These are phyloP conservation scores for Pestalotiopsis sp. DNA, from an alignment of 2,329 filamentous ascomycete species.

Conservation along the genomic window DNA sequence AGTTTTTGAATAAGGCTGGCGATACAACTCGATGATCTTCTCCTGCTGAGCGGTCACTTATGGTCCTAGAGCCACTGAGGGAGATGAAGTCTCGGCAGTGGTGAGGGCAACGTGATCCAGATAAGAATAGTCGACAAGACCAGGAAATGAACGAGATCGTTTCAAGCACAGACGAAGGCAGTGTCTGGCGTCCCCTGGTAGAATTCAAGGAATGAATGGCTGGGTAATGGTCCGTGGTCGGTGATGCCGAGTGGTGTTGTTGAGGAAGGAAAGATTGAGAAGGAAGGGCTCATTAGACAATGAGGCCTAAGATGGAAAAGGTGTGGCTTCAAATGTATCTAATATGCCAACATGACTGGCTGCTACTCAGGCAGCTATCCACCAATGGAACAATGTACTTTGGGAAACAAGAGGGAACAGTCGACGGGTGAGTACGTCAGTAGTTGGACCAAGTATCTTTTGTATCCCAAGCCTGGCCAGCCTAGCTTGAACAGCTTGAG, in stretches of 20 bases:
- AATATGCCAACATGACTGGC: slow-evolving; percentile 50
- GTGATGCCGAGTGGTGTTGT: not conserved
- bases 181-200: not conserved
- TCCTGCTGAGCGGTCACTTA: not conserved
- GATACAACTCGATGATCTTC: not conserved
- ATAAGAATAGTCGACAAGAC: not conserved
- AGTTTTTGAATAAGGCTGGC: slow-evolving; percentile 9
- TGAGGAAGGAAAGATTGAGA: slow-evolving; percentile 18
- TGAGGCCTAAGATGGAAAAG: slow-evolving; percentile 36
- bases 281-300: slow-evolving; percentile 22
- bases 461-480: slow-evolving; percentile 33
- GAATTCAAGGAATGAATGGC: not conserved
- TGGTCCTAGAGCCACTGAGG: not conserved
- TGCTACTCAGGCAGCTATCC: slow-evolving; percentile 30
- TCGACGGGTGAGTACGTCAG: slow-evolving; percentile 40
- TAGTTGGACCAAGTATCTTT: slow-evolving; percentile 40
- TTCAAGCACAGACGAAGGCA: not conserved
- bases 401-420: slow-evolving; percentile 29
- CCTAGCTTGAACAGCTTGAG: slow-evolving; percentile 36
- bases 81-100: not conserved
- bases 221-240: not conserved
- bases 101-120: not conserved
- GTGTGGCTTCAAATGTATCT: slow-evolving; percentile 41
- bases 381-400: slow-evolving; percentile 42
- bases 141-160: not conserved